phyloP scores from a whole-genome alignment of 345 rosid species.

The Atalantia buxifolia region DNA sequence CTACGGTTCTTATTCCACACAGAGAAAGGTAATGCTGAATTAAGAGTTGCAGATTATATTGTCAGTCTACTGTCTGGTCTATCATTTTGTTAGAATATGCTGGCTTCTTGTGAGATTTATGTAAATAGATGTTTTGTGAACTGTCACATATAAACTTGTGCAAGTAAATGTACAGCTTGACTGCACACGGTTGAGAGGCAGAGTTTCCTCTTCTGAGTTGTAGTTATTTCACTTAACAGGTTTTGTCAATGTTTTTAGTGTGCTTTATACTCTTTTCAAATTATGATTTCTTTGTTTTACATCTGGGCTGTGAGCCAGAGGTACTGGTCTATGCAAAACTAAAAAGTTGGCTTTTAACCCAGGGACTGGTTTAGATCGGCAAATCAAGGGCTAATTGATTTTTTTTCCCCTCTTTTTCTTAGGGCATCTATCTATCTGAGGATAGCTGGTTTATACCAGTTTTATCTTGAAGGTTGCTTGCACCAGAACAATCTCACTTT shows the following conservation, averaged over 20 bases:
- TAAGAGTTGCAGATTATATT: not conserved
- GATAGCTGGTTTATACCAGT: not conserved
- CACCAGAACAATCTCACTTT: not conserved
- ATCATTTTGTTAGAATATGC: not conserved
- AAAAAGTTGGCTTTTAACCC: not conserved
- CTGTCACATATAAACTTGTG: not conserved
- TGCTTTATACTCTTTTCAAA: not conserved
- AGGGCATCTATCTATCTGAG: not conserved
- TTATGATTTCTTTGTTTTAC: not conserved
- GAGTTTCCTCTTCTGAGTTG: not conserved
- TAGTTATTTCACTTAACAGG: not conserved
- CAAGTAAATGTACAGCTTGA: not conserved
- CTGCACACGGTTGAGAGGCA: not conserved
- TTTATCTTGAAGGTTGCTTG: not conserved
- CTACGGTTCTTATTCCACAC: slow-evolving; percentile 70
- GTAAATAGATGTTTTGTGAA: not conserved
- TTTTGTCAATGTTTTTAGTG: not conserved
- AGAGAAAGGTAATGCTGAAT: slow-evolving; percentile 56
- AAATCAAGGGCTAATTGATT: not conserved
- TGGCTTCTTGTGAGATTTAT: not conserved
- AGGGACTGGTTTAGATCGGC: not conserved
- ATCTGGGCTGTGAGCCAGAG: not conserved
- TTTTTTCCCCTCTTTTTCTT: not conserved
- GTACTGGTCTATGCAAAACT: not conserved
- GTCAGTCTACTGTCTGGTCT: not conserved